Evolutionary conservation across 2,329 filamentous ascomycete species (phyloP), one percentile per base, ranked within the genome.

Genomic region (Penicillium janthinellum): DNA sequence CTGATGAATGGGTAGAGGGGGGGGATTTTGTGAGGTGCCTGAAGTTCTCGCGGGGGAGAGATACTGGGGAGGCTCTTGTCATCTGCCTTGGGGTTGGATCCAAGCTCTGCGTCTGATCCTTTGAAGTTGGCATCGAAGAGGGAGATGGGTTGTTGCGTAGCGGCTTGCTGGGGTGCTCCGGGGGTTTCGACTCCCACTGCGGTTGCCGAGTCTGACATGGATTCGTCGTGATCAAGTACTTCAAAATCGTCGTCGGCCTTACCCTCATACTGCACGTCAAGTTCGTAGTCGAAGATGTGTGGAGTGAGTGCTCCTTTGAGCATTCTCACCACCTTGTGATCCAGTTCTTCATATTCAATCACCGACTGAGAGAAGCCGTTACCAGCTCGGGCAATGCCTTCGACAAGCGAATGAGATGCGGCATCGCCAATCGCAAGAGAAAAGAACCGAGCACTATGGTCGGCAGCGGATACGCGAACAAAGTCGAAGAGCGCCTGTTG

Each of bases 281-380:
- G 75, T 0, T 78, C 81, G 67, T 88, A 90, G 68, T 90, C 83
- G 15, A 76, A 82, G 47, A 90, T 79, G 62, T 91, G 88, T 0
- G 88, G 87, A 1, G 84, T 86, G 20, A 92, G 73, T 0, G 88
- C 86, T 0, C 84, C 89, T 69, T 90, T 90, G 58, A 92, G 78
- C 89, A 92, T 92, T 2, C 89, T 83, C 2, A 92, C 81, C 0
- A 91, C 82, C 70, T 89, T 90, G 63, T 78, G 83, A 66, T 89
- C 86, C 74, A 91, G 84, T 68, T 87, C 86, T 70, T 92, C 89
- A 1, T 83, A 77, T 6, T 84, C 75, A 1, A 79, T 79, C 0
- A 91, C 88, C 0, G 83, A 79, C 71, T 92, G 89, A 0, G 84
- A 73, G 60, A 88, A 85, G 0, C 86, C 86, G 54, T 84, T 83